Evolutionary conservation across 108 stramenopile genomes (phyloP), one percentile per base, ranked within the genome.

Genomic region (Cyclotella baltica): DNA sequence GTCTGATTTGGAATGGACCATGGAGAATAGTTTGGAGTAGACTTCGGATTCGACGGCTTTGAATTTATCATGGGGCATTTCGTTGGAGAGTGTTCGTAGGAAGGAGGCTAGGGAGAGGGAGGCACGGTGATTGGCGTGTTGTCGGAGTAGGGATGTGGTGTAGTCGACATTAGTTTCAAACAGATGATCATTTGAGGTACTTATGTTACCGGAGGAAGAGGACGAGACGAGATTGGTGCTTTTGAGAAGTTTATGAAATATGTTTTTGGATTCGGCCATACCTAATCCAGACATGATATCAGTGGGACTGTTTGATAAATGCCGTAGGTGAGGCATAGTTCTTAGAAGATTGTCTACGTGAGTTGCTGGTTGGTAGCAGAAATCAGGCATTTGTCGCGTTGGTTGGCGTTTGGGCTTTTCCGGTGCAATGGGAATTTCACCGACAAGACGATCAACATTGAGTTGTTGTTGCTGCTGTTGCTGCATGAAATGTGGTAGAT

Each of bases 51-150:
- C 95, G 16, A 96, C 88, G 29, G 53, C 61, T n/a, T 81, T 86
- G 63, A 89, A 96, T 73, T 87, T 83, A 70, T 96, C 95, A 33
- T 90, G 81, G 18, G 92, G 88, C 92, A 94, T 92, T 85, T 96
- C 95, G 67, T 91, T 87, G 23, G 90, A 84, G 1, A 93, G 84
- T 36, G 85, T 82, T 62, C 87, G 87, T 16, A 96, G 50, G 30
- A 94, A 83, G 13, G 92, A 90, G 4, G 93, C 86, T 29, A 96
- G 83, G 72, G 93, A 90, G n/a, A 77, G 59, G 0, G 93, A 91
- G 3, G 89, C 89, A 55, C 75, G 78, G 48, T 83, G 84, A 66
- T 93, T 93, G 28, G 92, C 85, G 40, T 83, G 66, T 64, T 92
- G 88, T 4, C 92, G 82, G 0, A 67, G 58, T 16, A 91, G 67